Evolutionary conservation across 2,329 filamentous ascomycete species (phyloP), one percentile per base, ranked within the genome.

Genomic region (Xylaria multiplex): DNA sequence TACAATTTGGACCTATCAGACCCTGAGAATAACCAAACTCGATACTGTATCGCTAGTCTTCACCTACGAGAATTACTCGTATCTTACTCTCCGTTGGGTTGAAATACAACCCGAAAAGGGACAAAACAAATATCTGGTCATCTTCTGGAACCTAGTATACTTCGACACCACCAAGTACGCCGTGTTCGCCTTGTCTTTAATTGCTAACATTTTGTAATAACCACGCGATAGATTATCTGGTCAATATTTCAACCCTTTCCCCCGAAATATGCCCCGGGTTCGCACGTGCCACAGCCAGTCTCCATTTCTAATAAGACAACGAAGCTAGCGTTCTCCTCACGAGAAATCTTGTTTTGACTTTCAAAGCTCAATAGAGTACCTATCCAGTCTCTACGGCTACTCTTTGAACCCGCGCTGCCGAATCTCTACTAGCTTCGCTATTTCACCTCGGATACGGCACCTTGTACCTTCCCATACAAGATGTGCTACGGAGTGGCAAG

Each of bases 401-500:
- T 2, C 19, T 13, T 3, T 40, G 11, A 13, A 14, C 37, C 37
- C 37, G 11, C 9, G 37, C 11, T 13, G 2, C 37, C 11, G 11
- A 14, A 40, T 11, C 2, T 40, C 37, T 27, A 8, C 13, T 14
- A 50, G 27, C 27, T 32, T 32, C 13, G 32, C 14, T 14, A 13
- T 40, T 40, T 14, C 4, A 14, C 37, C 37, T 14, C 37, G 37
- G 13, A 40, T 40, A 40, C 9, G 9, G 14, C 27, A n/a, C 24
- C 48, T 27, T n/a, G 13, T 32, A 13, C 2, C 13, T 27, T 13
- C 9, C 37, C 37, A 16, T 2, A 5, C 48, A 32, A 37, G 3
- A 60, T 60, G 58, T 60, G 58, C 49, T 14, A 13, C 24, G 58
- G 48, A 16, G 35, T 27, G 1, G 48, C 24, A 14, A 45, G 7